Conservation (phyloP, 1,139 yeast species). For the Sugiyamaella novakii region DNA sequence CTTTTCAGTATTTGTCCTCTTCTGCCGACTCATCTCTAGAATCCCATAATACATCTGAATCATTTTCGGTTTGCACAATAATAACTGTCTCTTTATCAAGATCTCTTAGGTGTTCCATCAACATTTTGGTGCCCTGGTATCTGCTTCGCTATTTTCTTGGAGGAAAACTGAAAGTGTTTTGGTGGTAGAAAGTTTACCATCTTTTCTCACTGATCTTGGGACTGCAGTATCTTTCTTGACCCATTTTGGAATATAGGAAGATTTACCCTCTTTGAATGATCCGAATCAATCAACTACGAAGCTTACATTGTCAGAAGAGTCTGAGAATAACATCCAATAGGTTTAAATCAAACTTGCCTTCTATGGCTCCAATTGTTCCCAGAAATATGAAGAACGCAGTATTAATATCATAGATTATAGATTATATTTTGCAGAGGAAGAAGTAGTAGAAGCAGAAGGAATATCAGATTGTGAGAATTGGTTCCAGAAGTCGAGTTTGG, state of each 20-base stretch:
- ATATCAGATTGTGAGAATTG: neutral
- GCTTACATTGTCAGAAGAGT: too few species aligned
- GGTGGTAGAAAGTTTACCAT: constrained; percentile 18
- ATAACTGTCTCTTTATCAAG: constrained; percentile 24
- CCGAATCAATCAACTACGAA: too few species aligned
- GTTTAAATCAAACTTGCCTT: constrained; percentile 22
- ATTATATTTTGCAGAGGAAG: constrained; percentile 25
- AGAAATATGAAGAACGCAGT: constrained; percentile 24
- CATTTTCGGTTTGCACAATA: constrained; percentile 26
- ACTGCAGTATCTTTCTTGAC: constrained; percentile 19
- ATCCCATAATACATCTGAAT: constrained; percentile 26
- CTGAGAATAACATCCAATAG: constrained; percentile 19
- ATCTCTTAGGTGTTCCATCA: constrained; percentile 23
- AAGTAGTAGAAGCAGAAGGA: constrained; percentile 1
- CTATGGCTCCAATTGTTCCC: constrained; percentile 25
- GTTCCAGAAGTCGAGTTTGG: neutral
- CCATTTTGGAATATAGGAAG: constrained; percentile 26
- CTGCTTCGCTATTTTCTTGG: constrained; percentile 21
- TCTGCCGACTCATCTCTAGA: constrained; percentile 19
- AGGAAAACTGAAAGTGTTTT: constrained; percentile 24
- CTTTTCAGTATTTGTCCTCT: neutral
- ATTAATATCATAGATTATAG: constrained; percentile 19
- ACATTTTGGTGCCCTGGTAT: constrained; percentile 21
- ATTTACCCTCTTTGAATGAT: constrained; percentile 27
- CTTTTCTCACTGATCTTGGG: constrained; percentile 18